phyloP scores from a whole-genome alignment of 1,139 yeast genomes.

The Taphrina flavorubra region DNA sequence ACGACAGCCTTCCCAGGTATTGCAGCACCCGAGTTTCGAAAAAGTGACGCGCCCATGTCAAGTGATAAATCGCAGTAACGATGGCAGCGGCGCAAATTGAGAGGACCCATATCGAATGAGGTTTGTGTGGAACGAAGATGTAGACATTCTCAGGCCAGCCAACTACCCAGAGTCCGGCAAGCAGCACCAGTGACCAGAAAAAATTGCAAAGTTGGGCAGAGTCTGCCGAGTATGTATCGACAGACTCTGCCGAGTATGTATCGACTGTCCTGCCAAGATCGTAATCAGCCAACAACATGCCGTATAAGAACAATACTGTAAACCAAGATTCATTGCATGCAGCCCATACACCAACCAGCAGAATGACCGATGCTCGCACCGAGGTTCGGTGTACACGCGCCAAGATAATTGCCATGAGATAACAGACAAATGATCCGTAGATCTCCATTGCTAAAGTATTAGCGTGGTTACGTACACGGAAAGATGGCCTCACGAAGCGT shows the following conservation, averaged over 20 bases:
- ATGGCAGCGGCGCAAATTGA: neutral
- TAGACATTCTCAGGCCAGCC: neutral
- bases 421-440: slow-evolving; percentile 3
- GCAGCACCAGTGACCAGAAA: neutral
- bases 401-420: neutral
- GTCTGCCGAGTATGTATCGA: too few relatives aligned
- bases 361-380: neutral
- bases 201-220: too few relatives aligned
- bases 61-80: neutral
- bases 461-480: neutral
- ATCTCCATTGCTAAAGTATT: neutral
- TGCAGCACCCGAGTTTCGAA: slow-evolving; percentile 1
- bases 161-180: neutral
- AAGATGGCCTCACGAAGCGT: neutral
- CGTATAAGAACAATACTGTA: neutral
- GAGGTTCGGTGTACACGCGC: neutral
- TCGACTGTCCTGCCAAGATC: neutral
- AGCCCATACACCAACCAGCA: neutral
- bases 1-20: slow-evolving; percentile 7
- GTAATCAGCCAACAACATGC: neutral
- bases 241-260: neutral
- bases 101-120: neutral
- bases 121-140: neutral
- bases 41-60: neutral
- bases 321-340: neutral